Evolutionary conservation across 208 protist species (phyloP), one percentile per base, ranked within the genome.

Genomic region (Herpetomonas tarakana): DNA sequence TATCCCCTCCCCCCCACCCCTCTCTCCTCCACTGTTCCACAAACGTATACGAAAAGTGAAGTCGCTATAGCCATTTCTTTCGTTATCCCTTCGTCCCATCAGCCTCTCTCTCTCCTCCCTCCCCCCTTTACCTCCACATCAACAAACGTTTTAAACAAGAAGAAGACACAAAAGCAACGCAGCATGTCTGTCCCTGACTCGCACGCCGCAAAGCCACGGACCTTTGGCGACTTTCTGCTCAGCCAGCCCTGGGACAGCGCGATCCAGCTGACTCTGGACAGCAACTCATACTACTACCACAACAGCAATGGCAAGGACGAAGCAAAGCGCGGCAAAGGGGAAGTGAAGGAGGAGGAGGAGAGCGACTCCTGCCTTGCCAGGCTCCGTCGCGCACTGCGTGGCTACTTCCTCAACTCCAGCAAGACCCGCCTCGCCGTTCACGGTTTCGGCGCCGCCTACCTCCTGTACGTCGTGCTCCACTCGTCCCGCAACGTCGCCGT

Each of bases 281-380:
- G 52, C 24, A 65, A 78, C 58, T 47, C 51, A 2, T 69, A 78
- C 54, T 69, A 73, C 58, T 25, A 65, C 61, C 46, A 63, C 54
- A 7, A 24, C 58, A 21, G 51, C 24, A 14, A 44, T 4, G 18
- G n/a, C 14, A 26, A 7, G n/a, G 41, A 39, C 22, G 11, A 14
- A 0, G 22, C 26, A 1, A 0, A 28, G 14, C 25, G 28, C 19
- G 2, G 9, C 11, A 16, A 52, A 12, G 18, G 12, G 29, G 19
- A 39, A 9, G 24, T 21, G 35, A 24, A 24, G 29, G 51, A 38
- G 22, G 16, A 25, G 29, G 51, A 35, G 24, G 18, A 55, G 51
- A 9, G 51, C 22, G 6, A 9, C 55, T 7, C 9, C 44, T 3
- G 27, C 19, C 30, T 50, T 12, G 6, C 14, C 12, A 3, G 30